A percentile compares a stretch with the other conserved stretches of the same genome.
phyloP scores from a whole-genome alignment of 164 flowering plant genomes.

The Liquidambar formosana region DNA sequence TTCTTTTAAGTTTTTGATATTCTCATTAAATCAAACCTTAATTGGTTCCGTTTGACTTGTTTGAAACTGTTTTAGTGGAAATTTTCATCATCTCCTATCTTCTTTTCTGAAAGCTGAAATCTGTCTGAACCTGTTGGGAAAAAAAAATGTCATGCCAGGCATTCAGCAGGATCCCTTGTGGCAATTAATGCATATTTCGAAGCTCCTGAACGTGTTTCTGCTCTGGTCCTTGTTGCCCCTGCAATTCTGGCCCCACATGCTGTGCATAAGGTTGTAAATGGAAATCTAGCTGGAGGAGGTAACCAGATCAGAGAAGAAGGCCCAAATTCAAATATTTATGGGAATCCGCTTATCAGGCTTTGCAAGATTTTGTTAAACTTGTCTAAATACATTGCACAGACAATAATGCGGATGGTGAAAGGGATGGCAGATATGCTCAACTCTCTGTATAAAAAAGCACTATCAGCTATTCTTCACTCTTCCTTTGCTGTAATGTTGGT shows the following conservation, averaged over 20 bases:
- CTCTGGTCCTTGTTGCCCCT: conserved; percentile 90
- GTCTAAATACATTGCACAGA: conserved; percentile 28
- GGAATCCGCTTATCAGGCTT: conserved; percentile 37
- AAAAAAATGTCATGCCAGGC: conserved; percentile 49
- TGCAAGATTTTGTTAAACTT: conserved; percentile 34
- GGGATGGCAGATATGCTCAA: conserved; percentile 47
- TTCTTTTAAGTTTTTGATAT: not conserved
- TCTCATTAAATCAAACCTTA: not conserved
- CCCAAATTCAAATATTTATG: conserved; percentile 18
- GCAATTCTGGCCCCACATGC: conserved; percentile 74
- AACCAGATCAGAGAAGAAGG: conserved; percentile 22
- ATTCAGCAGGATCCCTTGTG: conserved; percentile 88
- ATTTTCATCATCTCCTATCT: conserved; percentile 13
- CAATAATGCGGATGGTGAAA: conserved; percentile 36
- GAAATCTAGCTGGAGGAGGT: conserved; percentile 19
- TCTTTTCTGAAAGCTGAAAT: conserved; percentile 21
- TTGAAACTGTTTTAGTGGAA: not conserved
- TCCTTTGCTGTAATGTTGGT: conserved; percentile 68
- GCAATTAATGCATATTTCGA: conserved; percentile 84
- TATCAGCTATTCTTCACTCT: conserved; percentile 65
- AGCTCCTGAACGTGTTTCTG: conserved; percentile 93
- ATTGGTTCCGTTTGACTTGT: not conserved
- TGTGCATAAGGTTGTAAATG: conserved; percentile 20
- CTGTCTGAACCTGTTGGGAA: conserved; percentile 11
- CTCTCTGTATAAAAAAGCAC: conserved; percentile 52